Base-by-base conservation (phyloP, 2,329 filamentous ascomycete species). In the Chaetomium globosum region DNA sequence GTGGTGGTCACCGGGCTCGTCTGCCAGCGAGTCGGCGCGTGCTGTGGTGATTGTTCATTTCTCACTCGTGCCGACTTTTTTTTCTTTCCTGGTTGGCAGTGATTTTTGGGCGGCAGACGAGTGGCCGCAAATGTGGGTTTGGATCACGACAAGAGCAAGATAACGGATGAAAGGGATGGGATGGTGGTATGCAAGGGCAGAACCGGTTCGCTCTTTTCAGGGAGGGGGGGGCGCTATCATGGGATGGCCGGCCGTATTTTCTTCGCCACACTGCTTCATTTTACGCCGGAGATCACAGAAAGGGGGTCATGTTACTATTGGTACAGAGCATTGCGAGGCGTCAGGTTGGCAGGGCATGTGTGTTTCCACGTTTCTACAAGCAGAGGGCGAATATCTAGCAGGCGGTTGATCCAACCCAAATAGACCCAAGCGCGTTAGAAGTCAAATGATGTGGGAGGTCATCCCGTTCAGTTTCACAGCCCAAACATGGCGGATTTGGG, bases 251-350 rank as follows among this genome's bases (percentile, higher is more conserved):
- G 49, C 23, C 23, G 12, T 53, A 10, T 53, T 53, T 53, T 21
- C 12, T 26, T 51, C 53, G 9, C 21, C 31, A 21, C 30, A 33
- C 53, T 28, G 56, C 43, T 28, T 46, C 6, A 43, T 55, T 21
- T n/a, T 39, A 9, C 16, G 39, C 39, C 5, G 16, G 16, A 9
- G 36, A 10, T 30, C 21, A 52, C 30, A 43, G 5, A 52, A 28
- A 36, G 33, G 53, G 53, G 33, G n/a, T 36, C 51, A 64, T 58
- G 33, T 55, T 51, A 60, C 8, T 33, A 31, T 62, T 46, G 49
- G 64, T 49, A 57, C 13, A 23, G 36, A 46, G 61, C 64, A 68
- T 68, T 63, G 61, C 61, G 54, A 56, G 65, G 65, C 62, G 65
- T 68, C 63, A 59, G 57, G 36, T 13, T 4, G 51, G 26, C 19